phyloP scores from a whole-genome alignment of 1,284 basidiomycete species.

The Ceratorhiza oryzae-sativae region DNA sequence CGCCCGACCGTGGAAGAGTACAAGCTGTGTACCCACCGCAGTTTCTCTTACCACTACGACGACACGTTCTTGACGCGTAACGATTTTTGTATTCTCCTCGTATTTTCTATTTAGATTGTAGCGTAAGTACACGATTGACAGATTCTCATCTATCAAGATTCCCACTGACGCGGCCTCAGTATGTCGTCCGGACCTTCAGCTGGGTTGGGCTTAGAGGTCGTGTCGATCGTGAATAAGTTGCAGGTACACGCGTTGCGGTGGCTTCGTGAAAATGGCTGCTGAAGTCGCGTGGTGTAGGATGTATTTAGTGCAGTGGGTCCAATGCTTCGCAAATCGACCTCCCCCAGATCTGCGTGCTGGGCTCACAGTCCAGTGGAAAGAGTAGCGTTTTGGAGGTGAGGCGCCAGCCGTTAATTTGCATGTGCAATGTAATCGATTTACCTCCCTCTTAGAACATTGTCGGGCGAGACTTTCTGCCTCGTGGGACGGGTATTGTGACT shows the following conservation, averaged over 20 bases:
- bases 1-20: slow-evolving; percentile 35
- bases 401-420: not conserved
- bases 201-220: slow-evolving; percentile 78
- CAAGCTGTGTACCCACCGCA: slow-evolving; percentile 30
- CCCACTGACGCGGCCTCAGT: slow-evolving; percentile 15
- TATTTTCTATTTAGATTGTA: slow-evolving; percentile 12
- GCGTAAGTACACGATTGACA: not conserved
- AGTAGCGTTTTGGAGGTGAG: slow-evolving; percentile 83
- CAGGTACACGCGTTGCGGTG: slow-evolving; percentile 52
- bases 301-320: slow-evolving; percentile 80
- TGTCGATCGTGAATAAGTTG: slow-evolving; percentile 79
- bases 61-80: slow-evolving; percentile 31
- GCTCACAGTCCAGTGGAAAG: slow-evolving; percentile 78
- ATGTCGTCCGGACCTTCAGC: slow-evolving; percentile 44
- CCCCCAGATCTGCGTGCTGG: slow-evolving; percentile 85
- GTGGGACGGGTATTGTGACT: slow-evolving; percentile 97
- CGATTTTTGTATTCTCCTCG: slow-evolving; percentile 12
- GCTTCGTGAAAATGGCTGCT: not conserved
- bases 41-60: slow-evolving; percentile 6
- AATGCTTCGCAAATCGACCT: slow-evolving; percentile 79
- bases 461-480: slow-evolving; percentile 94
- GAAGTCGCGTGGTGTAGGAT: slow-evolving; percentile 53
- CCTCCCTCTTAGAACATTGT: slow-evolving; percentile 81
- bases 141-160: not conserved
- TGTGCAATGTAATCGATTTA: slow-evolving; percentile 6